Evolutionary conservation across 1,284 basidiomycete genomes (phyloP).

Genomic region (Violaceomyces palustris): DNA sequence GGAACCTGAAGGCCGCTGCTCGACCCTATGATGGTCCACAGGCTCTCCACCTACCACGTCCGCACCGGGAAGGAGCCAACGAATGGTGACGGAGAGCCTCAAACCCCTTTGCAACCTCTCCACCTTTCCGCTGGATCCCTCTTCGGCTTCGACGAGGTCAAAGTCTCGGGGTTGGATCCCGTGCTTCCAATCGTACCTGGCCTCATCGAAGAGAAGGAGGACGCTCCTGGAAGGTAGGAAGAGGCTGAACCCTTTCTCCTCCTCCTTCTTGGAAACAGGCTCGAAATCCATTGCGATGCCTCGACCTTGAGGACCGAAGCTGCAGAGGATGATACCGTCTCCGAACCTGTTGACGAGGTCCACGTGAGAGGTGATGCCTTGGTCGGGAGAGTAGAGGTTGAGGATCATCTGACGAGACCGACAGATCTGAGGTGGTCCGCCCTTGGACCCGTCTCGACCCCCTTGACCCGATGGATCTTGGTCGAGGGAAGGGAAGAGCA

Average conservation of each 20-base stretch:
- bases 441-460: no score
- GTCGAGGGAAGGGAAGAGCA: conserved; percentile 8
- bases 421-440: no score
- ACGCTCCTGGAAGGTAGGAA: conserved; percentile 54
- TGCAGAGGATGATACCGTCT: conserved; percentile 41
- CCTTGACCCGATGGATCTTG: no score
- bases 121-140: background rate
- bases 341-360: conserved; percentile 56
- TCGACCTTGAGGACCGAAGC: conserved; percentile 16
- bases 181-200: conserved; percentile 56
- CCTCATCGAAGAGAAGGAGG: conserved; percentile 52
- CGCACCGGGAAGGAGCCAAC: conserved; percentile 31
- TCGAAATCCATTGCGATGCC: conserved; percentile 39
- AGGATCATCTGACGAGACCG: conserved; percentile 54
- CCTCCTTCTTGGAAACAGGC: background rate
- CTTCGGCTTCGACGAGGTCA: conserved; percentile 9
- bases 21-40: no score
- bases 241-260: conserved; percentile 13
- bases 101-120: conserved; percentile 8
- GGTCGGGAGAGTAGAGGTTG: conserved; percentile 55
- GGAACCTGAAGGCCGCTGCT: no score
- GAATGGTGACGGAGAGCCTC: conserved; percentile 34
- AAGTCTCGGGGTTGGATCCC: conserved; percentile 49
- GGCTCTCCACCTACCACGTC: conserved; percentile 25
- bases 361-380: conserved; percentile 55